phyloP scores from a whole-genome alignment of 2,329 filamentous ascomycete species.

The Drechmeria coniospora region DNA sequence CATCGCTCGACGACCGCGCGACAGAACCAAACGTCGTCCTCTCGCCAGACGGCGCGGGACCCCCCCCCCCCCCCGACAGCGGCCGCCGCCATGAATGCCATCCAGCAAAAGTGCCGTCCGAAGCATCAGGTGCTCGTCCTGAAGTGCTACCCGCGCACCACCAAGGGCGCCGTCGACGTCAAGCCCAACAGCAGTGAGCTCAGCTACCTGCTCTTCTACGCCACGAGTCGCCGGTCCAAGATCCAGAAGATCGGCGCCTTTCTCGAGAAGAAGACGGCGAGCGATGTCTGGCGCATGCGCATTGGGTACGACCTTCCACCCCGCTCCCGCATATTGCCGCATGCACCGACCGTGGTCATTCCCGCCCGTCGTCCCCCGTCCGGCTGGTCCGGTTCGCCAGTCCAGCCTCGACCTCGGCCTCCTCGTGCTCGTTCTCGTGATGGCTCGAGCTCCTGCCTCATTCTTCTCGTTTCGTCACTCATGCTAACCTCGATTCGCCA shows the following conservation, averaged over 20 bases:
- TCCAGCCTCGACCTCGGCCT: neutral
- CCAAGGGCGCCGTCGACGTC: conserved; percentile 81
- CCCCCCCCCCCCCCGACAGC: neutral
- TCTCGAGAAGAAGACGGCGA: conserved; percentile 82
- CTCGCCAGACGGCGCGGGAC: neutral
- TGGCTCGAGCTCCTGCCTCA: neutral
- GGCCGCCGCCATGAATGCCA: conserved; percentile 38
- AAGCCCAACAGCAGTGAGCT: conserved; percentile 95
- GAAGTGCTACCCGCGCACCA: conserved; percentile 89
- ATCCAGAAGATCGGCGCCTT: conserved; percentile 92
- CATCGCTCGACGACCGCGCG: neutral
- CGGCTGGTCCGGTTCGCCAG: no score
- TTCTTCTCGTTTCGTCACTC: neutral
- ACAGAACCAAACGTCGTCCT: neutral
- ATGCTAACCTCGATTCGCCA: conserved; percentile 19
- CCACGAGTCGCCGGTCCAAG: conserved; percentile 84
- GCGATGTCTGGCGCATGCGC: conserved; percentile 77
- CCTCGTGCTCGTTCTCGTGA: neutral
- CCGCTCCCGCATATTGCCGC: no score
- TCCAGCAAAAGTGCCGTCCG: conserved; percentile 59
- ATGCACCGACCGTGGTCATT: no score
- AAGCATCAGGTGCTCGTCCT: conserved; percentile 95
- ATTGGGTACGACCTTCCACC: conserved; percentile 50
- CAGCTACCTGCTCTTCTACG: conserved; percentile 93
- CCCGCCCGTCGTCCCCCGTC: no score